phyloP scores from a whole-genome alignment of 208 protist species.

The Trypanosoma mega region DNA sequence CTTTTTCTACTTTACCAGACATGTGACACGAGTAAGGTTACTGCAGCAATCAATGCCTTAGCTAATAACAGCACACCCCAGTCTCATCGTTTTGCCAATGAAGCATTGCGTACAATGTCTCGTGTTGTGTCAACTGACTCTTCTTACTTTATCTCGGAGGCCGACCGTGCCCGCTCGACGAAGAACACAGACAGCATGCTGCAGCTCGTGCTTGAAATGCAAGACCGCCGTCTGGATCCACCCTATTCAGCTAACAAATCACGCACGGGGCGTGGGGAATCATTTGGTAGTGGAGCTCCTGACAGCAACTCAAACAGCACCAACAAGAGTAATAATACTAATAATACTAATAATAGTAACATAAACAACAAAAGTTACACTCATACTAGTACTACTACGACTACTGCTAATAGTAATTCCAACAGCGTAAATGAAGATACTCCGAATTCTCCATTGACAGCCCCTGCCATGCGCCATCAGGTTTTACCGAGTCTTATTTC shows the following conservation, averaged over 20 bases:
- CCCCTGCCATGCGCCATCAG: slow-evolving; percentile 44
- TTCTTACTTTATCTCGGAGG: slow-evolving; percentile 65
- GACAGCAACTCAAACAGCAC: too few species aligned
- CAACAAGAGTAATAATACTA: too few species aligned
- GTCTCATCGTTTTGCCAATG: slow-evolving; percentile 68
- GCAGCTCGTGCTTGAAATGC: slow-evolving; percentile 78
- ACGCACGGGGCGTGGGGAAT: neutral
- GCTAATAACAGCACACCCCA: slow-evolving; percentile 40
- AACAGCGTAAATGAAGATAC: too few species aligned
- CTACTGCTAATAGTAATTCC: too few species aligned
- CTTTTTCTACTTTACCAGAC: slow-evolving; percentile 66
- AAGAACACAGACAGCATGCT: slow-evolving; percentile 81
- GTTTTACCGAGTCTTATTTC: slow-evolving; percentile 54
- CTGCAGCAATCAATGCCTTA: slow-evolving; percentile 48
- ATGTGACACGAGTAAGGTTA: slow-evolving; percentile 65
- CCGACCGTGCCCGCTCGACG: slow-evolving; percentile 67
- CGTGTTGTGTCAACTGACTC: slow-evolving; percentile 62
- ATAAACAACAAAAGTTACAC: too few species aligned
- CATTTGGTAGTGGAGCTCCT: neutral
- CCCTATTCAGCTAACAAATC: neutral
- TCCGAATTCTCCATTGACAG: too few species aligned
- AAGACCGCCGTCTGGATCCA: slow-evolving; percentile 59
- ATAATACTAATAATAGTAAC: too few species aligned
- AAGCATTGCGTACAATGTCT: slow-evolving; percentile 82
- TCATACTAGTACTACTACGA: too few species aligned